phyloP scores from a whole-genome alignment of 2,329 filamentous ascomycete species.

The Massarina eburnea region DNA sequence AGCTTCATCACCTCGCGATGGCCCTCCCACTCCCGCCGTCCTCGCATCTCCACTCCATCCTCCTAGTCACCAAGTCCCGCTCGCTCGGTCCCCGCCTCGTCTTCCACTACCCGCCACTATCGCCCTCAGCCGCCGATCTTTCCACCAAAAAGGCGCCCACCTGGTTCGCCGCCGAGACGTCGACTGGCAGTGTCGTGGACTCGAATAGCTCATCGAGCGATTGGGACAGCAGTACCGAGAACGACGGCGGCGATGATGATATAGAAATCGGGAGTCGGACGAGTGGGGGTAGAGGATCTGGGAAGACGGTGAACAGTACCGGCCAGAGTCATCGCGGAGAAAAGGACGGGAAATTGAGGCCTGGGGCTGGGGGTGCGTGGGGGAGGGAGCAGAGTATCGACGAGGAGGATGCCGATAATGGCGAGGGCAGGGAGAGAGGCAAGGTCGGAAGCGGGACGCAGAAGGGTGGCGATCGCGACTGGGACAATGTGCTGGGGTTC shows the following conservation, averaged over 20 bases:
- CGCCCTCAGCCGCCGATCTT: conserved; percentile 38
- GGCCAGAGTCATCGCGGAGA: conserved; percentile 26
- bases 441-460: conserved; percentile 14
- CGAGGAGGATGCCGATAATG: conserved; percentile 36
- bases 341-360: conserved; percentile 18
- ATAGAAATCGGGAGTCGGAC: conserved; percentile 38
- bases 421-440: conserved; percentile 14
- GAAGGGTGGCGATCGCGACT: conserved; percentile 37
- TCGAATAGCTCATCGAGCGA: conserved; percentile 38
- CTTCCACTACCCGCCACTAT: conserved; percentile 46
- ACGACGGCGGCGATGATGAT: conserved; percentile 37
- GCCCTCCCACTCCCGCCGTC: conserved; percentile 37
- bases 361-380: conserved; percentile 31
- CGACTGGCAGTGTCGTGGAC: conserved; percentile 38
- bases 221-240: conserved; percentile 41
- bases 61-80: conserved; percentile 44
- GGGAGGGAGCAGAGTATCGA: conserved; percentile 39
- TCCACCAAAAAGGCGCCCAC: conserved; percentile 34
- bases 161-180: conserved; percentile 42
- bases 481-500: conserved; percentile 44
- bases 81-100: conserved; percentile 44
- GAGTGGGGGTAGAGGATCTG: conserved; percentile 35
- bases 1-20: conserved; percentile 14
- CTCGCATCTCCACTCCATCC: conserved; percentile 43
- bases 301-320: conserved; percentile 23